Conservation (phyloP, 2,329 filamentous ascomycete genomes). For the Cordyceps cicadae region DNA sequence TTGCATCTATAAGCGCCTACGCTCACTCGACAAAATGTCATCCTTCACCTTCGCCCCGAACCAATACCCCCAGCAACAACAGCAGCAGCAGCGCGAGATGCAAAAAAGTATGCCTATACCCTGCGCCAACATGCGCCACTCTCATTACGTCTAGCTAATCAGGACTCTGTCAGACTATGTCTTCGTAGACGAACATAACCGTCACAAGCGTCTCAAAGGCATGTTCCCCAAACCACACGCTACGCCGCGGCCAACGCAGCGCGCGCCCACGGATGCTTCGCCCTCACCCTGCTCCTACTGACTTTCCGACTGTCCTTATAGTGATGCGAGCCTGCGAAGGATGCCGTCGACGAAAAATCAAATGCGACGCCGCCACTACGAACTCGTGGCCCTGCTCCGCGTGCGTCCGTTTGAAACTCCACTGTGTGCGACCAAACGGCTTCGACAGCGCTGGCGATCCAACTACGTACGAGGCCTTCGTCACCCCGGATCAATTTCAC, state of each 20-base stretch:
- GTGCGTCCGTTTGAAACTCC: slow-evolving; percentile 83
- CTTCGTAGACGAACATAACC: slow-evolving; percentile 97
- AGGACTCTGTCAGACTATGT: slow-evolving; percentile 68
- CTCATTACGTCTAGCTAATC: slow-evolving; percentile 22
- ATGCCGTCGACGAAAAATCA: slow-evolving; percentile 90
- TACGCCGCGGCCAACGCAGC: background rate
- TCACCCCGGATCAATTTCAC: slow-evolving; percentile 32
- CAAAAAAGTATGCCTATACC: slow-evolving; percentile 7
- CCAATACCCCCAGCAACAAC: slow-evolving; percentile 32
- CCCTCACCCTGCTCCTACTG: background rate
- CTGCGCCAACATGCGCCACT: background rate
- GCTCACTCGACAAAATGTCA: slow-evolving; percentile 61
- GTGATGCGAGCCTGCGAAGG: slow-evolving; percentile 98
- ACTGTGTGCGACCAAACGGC: slow-evolving; percentile 83
- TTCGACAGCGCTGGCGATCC: slow-evolving; percentile 43
- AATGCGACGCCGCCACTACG: slow-evolving; percentile 93
- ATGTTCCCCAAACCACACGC: slow-evolving; percentile 20
- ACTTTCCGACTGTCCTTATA: slow-evolving; percentile 25
- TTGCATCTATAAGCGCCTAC: slow-evolving; percentile 56
- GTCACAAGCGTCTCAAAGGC: slow-evolving; percentile 95
- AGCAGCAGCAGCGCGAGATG: slow-evolving; percentile 36
- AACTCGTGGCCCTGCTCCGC: slow-evolving; percentile 97
- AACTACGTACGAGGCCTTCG: slow-evolving; percentile 24
- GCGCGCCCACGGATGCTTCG: background rate
- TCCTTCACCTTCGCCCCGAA: slow-evolving; percentile 67